Evolutionary conservation across 140 eudicot genomes (phyloP).

Genomic region (Cichorium intybus): DNA sequence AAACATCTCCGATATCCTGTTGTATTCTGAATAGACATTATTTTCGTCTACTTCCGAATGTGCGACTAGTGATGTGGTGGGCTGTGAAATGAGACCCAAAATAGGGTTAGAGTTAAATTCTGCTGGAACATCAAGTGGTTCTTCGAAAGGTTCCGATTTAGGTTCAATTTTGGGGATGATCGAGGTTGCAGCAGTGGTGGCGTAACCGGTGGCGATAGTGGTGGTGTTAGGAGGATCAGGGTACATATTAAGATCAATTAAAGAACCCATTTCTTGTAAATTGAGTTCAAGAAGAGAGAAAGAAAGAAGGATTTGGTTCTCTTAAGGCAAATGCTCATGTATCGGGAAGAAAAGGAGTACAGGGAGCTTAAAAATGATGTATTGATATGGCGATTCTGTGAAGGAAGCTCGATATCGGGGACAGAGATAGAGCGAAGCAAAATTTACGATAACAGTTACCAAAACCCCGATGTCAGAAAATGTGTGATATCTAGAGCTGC

Average conservation of each 20-base stretch:
- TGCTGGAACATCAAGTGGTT: conserved; percentile 16
- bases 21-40: conserved; percentile 50
- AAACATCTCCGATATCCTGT: conserved; percentile 55
- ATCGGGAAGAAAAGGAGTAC: background rate
- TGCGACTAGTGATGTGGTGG: background rate
- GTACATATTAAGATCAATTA: conserved; percentile 46
- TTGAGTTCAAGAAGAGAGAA: background rate
- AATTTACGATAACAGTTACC: background rate
- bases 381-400: background rate
- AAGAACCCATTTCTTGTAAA: conserved; percentile 24
- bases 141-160: conserved; percentile 51
- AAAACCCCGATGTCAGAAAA: background rate
- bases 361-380: background rate
- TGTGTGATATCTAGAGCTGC: background rate
- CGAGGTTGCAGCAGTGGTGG: background rate
- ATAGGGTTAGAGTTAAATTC: conserved; percentile 15
- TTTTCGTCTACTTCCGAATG: conserved; percentile 13
- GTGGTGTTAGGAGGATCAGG: conserved; percentile 39
- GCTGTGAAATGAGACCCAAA: conserved; percentile 2
- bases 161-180: conserved; percentile 54
- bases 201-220: background rate
- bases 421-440: background rate
- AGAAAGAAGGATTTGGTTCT: background rate
- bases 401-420: background rate
- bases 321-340: background rate